phyloP scores from a whole-genome alignment of 495 filamentous ascomycete genomes.

The Apiosordaria backusii region DNA sequence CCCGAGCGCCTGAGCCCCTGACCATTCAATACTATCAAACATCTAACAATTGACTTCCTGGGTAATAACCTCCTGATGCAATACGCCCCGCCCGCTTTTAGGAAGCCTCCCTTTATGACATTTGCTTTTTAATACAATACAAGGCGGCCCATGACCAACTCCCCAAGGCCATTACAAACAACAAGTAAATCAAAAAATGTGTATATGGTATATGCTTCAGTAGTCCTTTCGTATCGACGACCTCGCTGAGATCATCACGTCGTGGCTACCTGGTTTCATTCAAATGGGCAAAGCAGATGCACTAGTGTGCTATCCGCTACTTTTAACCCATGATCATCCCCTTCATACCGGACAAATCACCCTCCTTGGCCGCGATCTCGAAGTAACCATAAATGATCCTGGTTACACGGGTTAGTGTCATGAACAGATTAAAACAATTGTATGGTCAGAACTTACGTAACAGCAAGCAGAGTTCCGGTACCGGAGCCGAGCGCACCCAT shows the following conservation, averaged over 20 bases:
- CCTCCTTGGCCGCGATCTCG: conserved; percentile 98
- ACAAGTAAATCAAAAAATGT: conserved; percentile 24
- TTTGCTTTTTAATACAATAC: conserved; percentile 30
- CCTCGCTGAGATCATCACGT: conserved; percentile 5
- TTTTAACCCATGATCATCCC: conserved; percentile 71
- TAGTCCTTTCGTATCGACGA: neutral
- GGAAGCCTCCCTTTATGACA: conserved; percentile 24
- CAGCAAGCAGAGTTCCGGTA: conserved; percentile 95
- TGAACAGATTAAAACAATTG: neutral
- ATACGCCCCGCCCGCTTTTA: conserved; percentile 18
- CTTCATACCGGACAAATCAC: conserved; percentile 87
- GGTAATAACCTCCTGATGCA: conserved; percentile 20
- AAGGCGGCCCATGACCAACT: conserved; percentile 20
- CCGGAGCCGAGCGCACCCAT: conserved; percentile 94
- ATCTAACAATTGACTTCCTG: conserved; percentile 16
- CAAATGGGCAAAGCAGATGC: neutral
- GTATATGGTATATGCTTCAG: neutral
- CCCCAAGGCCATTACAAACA: conserved; percentile 20
- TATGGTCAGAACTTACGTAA: conserved; percentile 71
- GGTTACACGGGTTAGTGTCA: conserved; percentile 26
- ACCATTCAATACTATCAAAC: conserved; percentile 2
- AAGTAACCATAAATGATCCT: conserved; percentile 99
- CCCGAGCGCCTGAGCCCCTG: conserved; percentile 3
- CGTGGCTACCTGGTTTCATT: conserved; percentile 9
- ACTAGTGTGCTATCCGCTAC: neutral